These are phyloP conservation scores for Xylariaceae sp. DNA, from an alignment of 2,329 filamentous ascomycete genomes.

Conservation along the genomic window DNA sequence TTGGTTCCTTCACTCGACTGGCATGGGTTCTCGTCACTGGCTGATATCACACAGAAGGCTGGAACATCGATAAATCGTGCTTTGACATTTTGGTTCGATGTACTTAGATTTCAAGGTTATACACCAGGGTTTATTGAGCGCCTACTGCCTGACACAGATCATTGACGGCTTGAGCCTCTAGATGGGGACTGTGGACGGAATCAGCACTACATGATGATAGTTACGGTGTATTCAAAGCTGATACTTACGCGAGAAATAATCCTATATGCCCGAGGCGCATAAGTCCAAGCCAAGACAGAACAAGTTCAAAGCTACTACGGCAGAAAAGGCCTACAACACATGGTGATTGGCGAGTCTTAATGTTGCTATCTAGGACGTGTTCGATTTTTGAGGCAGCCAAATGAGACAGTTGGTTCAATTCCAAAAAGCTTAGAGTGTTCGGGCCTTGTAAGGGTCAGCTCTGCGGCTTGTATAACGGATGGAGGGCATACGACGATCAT, in stretches of 20 bases:
- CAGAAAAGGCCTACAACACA: slow-evolving; percentile 47
- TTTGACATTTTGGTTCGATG: slow-evolving; percentile 1
- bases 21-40: background rate
- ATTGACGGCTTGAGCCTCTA: slow-evolving; percentile 42
- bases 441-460: background rate
- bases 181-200: slow-evolving; percentile 40
- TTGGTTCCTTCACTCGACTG: background rate
- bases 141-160: slow-evolving; percentile 49
- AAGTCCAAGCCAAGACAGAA: slow-evolving; percentile 57
- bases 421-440: background rate
- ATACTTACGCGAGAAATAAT: slow-evolving; percentile 50
- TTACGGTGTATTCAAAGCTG: background rate
- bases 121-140: slow-evolving; percentile 42
- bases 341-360: slow-evolving; percentile 17
- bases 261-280: slow-evolving; percentile 52
- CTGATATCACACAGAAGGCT: slow-evolving; percentile 2
- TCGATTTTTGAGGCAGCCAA: background rate
- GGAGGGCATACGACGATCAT: background rate
- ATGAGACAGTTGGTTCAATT: background rate
- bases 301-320: slow-evolving; percentile 53
- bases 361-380: background rate
- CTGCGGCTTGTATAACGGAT: background rate
- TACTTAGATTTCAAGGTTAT: slow-evolving; percentile 27
- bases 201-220: background rate
- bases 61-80: slow-evolving; percentile 18